phyloP scores from a whole-genome alignment of 331 rosid species.

The Pyracantha coccinea region DNA sequence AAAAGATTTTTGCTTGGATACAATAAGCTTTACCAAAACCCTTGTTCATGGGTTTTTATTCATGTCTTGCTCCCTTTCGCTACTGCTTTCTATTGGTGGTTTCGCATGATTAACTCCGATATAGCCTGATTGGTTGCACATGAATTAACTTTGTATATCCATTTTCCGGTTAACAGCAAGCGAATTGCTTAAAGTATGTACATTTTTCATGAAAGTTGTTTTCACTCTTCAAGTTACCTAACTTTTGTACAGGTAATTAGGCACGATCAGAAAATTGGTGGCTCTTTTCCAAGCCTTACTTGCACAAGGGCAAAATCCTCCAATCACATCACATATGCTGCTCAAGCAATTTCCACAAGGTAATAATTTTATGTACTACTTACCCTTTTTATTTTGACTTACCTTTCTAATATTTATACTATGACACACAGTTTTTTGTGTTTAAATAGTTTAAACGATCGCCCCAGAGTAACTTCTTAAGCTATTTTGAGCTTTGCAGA shows the following conservation, averaged over 20 bases:
- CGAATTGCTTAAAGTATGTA: neutral
- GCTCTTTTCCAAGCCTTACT: slow-evolving; percentile 16
- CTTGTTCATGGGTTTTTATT: neutral
- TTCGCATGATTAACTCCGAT: neutral
- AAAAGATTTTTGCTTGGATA: neutral
- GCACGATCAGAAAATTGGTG: slow-evolving; percentile 20
- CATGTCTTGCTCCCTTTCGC: neutral
- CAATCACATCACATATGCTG: slow-evolving; percentile 14
- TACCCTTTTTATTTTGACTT: slow-evolving; percentile 2
- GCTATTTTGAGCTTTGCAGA: no score
- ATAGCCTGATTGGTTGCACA: neutral
- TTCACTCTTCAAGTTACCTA: neutral
- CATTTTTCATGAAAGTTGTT: neutral
- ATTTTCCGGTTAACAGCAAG: neutral
- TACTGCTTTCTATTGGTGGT: neutral
- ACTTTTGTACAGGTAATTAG: slow-evolving; percentile 26
- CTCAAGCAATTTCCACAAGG: slow-evolving; percentile 25
- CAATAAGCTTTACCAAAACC: neutral
- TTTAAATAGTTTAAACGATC: no score
- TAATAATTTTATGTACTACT: neutral
- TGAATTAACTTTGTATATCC: neutral
- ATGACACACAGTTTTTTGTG: neutral
- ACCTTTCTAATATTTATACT: neutral
- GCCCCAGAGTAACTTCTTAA: no score
- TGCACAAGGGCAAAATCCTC: slow-evolving; percentile 20